Evolutionary conservation across 441 rosid genomes (phyloP), one percentile per base, ranked within the genome.

Genomic region (Gossypium gossypioides): DNA sequence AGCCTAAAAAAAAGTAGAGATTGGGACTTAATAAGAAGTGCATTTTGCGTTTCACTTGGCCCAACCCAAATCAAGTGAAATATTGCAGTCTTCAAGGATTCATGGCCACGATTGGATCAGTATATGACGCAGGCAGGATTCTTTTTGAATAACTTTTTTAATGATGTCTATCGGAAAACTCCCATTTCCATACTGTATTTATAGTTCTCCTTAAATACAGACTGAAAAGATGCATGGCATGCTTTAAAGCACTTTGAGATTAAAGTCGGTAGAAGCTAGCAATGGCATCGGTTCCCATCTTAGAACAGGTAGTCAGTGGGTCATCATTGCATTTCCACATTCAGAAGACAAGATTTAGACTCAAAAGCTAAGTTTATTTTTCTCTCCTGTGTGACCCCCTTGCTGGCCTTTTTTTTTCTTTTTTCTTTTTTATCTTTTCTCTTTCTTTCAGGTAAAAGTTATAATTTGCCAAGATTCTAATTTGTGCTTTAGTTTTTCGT

Each of bases 311-410:
- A 68, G 59, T 50, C 59, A 67, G 58, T 68, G 71, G 71, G 46
- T 68, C 58, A 68, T 68, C 42, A 51, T 68, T 68, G 25, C 46
- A 27, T 27, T 68, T 68, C 16, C 46, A 50, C 18, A 25, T 50
- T 51, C 44, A 16, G 71, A 68, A 68, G 46, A 68, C 59, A 68
- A 68, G 16, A 50, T 68, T 68, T 50, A 15, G 59, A 68, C 71
- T 57, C 71, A 15, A 50, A 68, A 50, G 59, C 59, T 4, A 8
- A 7, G 48, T 52, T 46, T 55, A 44, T 44, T 65, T 62, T 18
- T 37, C 68, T 34, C 40, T 34, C 18, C 12, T 4, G 18, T 37
- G 15, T 21, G 27, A 37, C 48, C 68, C 7, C 40, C 1, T 34
- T 34, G 40, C 40, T 34, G 40, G 40, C 40, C 40, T 6, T 34